Base-by-base conservation (phyloP, 179 eudicot genomes). In the Camellia oleifera region DNA sequence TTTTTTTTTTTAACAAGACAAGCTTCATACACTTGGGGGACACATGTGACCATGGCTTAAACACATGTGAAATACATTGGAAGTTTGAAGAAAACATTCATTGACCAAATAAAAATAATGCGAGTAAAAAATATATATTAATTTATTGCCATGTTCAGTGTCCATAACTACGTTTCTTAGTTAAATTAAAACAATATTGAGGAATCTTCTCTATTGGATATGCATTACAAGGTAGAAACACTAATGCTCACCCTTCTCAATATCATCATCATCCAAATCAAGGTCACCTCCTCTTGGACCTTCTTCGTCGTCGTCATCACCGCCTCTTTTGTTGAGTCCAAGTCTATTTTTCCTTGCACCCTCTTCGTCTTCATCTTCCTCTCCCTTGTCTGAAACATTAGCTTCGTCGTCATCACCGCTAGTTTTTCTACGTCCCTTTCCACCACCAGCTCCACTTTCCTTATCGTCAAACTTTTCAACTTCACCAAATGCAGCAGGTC, bases 341-440 rank as follows among this genome's bases (percentile, higher is more conserved):
- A 88, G 82, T 82, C 93, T 92, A 69, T 84, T 86, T 89, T 89
- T 93, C 69, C 97, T 86, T 10, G 90, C 93, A 5, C 79, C 86
- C 91, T 92, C 97, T 81, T 93, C 97, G 10, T 89, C 99, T 81
- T 91, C 97, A 68, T 94, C 97, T 78, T 92, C 98, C 74, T 93
- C 98, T 66, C 94, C 98, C 86, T 80, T 92, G 74, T 95, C 98
- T 72, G 98, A 89, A 61, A 20, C 87, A 88, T 91, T 86, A 20
- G 63, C 86, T 44, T 88, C 97, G 6, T 90, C 92, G 52, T 90
- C 92, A 64, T 90, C 97, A 74, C 86, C 95, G 58, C 81, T 57
- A 44, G 88, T 20, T 82, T 93, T 93, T 79, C 88, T 93, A 81
- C 94, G 95, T 26, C 97, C 92, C 85, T 84, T 90, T 15, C 89